Evolutionary conservation across 2,329 filamentous ascomycete species (phyloP).

Genomic region (Phialophora verrucosa): DNA sequence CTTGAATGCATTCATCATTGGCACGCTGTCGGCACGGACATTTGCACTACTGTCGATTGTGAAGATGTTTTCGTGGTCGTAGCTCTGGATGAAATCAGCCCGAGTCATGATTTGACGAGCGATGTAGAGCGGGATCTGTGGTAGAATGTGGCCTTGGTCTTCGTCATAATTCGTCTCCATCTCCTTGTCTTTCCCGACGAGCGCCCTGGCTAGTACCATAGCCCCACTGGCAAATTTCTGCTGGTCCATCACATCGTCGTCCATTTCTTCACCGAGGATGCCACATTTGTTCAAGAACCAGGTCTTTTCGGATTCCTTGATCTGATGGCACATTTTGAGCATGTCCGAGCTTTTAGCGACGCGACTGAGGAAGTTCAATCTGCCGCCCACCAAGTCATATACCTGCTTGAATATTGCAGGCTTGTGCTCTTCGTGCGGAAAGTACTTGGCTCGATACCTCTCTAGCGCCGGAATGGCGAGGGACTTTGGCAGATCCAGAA

Average conservation of each 20-base stretch:
- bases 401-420: constrained; percentile 70
- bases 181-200: constrained; percentile 79
- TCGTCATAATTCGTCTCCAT: constrained; percentile 71
- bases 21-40: constrained; percentile 90
- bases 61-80: constrained; percentile 94
- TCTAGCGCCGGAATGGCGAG: constrained; percentile 77
- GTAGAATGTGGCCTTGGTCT: constrained; percentile 73
- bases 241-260: constrained; percentile 98
- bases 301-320: constrained; percentile 73
- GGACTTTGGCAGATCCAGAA: constrained; percentile 79
- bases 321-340: constrained; percentile 74
- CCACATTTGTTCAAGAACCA: constrained; percentile 83
- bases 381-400: constrained; percentile 85
- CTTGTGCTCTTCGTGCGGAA: constrained; percentile 63
- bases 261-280: constrained; percentile 77
- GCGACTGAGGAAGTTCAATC: constrained; percentile 83
- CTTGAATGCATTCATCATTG: constrained; percentile 91
- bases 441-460: constrained; percentile 82
- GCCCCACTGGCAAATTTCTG: constrained; percentile 94
- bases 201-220: constrained; percentile 88
- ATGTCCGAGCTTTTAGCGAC: constrained; percentile 88
- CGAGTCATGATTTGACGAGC: constrained; percentile 94
- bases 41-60: constrained; percentile 86
- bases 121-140: constrained; percentile 78
- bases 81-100: constrained; percentile 88